Base-by-base conservation (phyloP, 352 stramenopile genomes). In the Pythium sp. region DNA sequence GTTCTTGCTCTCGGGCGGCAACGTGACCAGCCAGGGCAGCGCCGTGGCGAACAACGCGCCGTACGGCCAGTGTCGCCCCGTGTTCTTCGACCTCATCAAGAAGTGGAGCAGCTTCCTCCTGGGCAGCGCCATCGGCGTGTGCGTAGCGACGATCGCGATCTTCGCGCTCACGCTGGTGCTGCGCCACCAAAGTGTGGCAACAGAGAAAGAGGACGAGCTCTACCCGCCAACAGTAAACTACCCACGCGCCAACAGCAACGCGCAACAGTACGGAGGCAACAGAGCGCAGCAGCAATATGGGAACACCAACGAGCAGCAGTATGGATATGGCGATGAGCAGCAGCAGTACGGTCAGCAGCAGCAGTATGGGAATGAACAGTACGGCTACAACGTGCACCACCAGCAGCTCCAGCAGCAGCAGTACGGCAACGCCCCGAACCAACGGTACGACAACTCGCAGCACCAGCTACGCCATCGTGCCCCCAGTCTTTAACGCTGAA, bases 51-150 rank as follows among this genome's bases (percentile, higher is more conserved):
- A 70, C 15, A 77, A 80, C 62, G 75, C 85, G 11, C 86, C 86
- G 8, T 95, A 92, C 80, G 72, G 82, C 54, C 75, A 86, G 60
- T 95, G 87, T 58, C 85, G 85, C 63, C 58, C 64, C 11, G 65
- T 75, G 2, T 89, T 93, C 62, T 86, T 92, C 43, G 60, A 77
- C 5, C 75, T 95, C 20, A 76, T 93, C 51, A 70, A 77, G 62
- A 92, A 90, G 65, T 95, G 82, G 79, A 89, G 77, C 49, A 84
- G 76, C 65, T 75, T 89, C 18, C 62, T 92, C 11, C 76, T 90
- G 70, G 73, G 84, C 11, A 73, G 67, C 32, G 76, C 73, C 36
- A 77, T 93, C 63, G 75, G 89, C n/a, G 74, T 89, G 30, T 69
- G 81, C 49, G 65, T 88, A 36, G 78, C 77, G 24, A 83, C 76